Base-by-base conservation (phyloP, 768 basidiomycete genomes). In the Amyloporia xantha region DNA sequence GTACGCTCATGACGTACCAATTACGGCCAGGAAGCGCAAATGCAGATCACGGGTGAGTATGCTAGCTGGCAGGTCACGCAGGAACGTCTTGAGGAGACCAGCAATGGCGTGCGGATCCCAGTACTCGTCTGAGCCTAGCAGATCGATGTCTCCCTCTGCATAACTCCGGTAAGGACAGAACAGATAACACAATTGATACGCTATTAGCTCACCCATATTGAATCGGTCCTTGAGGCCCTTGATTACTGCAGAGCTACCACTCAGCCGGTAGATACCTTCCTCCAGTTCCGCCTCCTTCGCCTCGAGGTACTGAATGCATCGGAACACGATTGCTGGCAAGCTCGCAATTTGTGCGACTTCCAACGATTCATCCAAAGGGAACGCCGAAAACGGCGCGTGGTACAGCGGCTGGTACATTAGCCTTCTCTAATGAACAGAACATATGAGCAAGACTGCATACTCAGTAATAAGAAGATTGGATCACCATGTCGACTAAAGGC, bases 21-120 rank as follows among this genome's bases (percentile, higher is more conserved):
- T 95, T 20, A 97, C 92, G 48, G 86, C 77, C 40, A 98, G 76
- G 74, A 97, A 99, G 55, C 77, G 78, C 62, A 90, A 72, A 65
- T 99, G 95, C 39, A 95, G 77, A 41, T 97, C 93, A 46, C 87
- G 79, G 15, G 95, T 97, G 23, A 99, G 74, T 50, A 98, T 85
- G 59, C 91, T 94, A 20, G 84, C 82, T 38, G 96, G 95, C 26
- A 99, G 69, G 58, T 99, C 96, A 50, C 96, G 85, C 58, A 99
- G 71, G 71, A 86, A 99, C 46, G 81, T 79, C 71, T 99, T 99
- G 51, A 99, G 73, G 53, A 99, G 73, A 3, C 95, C 96, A 42
- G 96, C 88, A 52, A 99, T 89, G 30, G 96, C 96, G 65, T 99
- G 94, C 38, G 91, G 92, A 69, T 99, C 96, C 88, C 91, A 96